Base-by-base conservation (phyloP, 805 yeast genomes). In the Starmerella sirachaensis region DNA sequence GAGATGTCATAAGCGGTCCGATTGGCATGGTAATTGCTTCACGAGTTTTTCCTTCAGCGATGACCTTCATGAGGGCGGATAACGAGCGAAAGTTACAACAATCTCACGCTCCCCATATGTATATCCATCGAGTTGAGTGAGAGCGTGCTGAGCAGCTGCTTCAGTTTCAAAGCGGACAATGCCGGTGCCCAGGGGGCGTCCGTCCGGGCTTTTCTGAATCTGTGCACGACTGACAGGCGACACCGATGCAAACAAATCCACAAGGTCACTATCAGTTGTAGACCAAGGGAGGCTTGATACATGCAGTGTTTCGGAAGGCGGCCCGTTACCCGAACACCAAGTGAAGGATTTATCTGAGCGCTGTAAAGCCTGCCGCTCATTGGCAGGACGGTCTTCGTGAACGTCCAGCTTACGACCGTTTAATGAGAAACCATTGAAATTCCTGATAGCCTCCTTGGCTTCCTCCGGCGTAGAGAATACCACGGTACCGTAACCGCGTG, bases 401-500 rank as follows among this genome's bases (percentile, higher is more conserved):
- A 85, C 85, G 48, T 82, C 93, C 40, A 86, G 59, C 35, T 58
- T 58, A 59, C 95, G 74, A 14, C 95, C 95, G 35, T 78, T 79
- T 40, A 79, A 57, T 31, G 71, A 79, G 48, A 66, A 69, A 17
- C 84, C 86, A 49, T 80, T 70, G 57, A 76, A 78, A 54, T 61
- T 65, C 28, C 68, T 74, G 45, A 85, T 71, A 2, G 95, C 94
- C 31, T 64, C 66, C 27, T 64, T 60, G 16, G 93, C 94, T 45
- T 72, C 85, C 40, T 74, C 84, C 11, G 66, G 64, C 6, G 69
- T 69, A 38, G 65, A 69, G 55, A 75, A 85, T 17, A 74, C 69
- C 20, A 85, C 93, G 9, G 80, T 78, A 37, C 94, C 96, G 50
- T 72, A 77, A 3, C 96, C 96, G 58, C 77, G 72, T 6, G 94